Percentiles rank a stretch among this genome's conserved stretches.
These are phyloP conservation scores for Yamadazyma takamatsuzukensis DNA, from an alignment of 805 yeast genomes.

Conservation along the genomic window DNA sequence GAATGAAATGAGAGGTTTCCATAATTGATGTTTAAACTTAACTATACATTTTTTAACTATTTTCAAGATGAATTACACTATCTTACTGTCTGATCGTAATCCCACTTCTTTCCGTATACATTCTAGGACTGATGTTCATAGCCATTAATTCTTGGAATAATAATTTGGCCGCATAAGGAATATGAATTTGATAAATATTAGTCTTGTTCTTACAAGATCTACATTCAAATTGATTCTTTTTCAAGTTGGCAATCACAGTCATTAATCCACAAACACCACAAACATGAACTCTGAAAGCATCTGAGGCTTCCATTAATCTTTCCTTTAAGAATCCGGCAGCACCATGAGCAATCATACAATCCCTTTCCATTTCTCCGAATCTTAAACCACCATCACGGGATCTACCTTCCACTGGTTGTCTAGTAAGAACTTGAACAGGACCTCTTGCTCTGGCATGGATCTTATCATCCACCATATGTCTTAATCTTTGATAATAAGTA, in stretches of 20 bases:
- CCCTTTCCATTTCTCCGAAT: conserved; percentile 99
- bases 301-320: conserved; percentile 98
- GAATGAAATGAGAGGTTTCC: too few species aligned
- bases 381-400: conserved; percentile 99
- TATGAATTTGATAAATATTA: conserved; percentile 93
- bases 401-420: conserved; percentile 99
- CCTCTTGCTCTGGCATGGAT: conserved; percentile 99
- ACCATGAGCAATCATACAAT: conserved; percentile 99
- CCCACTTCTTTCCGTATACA: conserved; percentile 89
- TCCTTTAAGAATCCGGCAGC: conserved; percentile 98
- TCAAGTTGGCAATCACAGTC: conserved; percentile 95
- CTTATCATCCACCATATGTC: conserved; percentile 99
- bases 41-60: neutral
- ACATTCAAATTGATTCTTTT: conserved; percentile 97
- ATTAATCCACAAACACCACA: conserved; percentile 98
- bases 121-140: conserved; percentile 96
- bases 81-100: conserved; percentile 35
- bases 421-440: conserved; percentile 94
- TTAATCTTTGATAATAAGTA: conserved; percentile 95
- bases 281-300: conserved; percentile 95
- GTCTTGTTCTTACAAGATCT: conserved; percentile 98
- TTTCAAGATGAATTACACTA: too few species aligned
- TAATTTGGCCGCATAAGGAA: conserved; percentile 97
- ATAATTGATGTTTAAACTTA: too few species aligned
- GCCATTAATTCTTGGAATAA: conserved; percentile 99